Base-by-base conservation (phyloP, 108 stramenopile genomes). In the Fragilariopsis cylindrus region DNA sequence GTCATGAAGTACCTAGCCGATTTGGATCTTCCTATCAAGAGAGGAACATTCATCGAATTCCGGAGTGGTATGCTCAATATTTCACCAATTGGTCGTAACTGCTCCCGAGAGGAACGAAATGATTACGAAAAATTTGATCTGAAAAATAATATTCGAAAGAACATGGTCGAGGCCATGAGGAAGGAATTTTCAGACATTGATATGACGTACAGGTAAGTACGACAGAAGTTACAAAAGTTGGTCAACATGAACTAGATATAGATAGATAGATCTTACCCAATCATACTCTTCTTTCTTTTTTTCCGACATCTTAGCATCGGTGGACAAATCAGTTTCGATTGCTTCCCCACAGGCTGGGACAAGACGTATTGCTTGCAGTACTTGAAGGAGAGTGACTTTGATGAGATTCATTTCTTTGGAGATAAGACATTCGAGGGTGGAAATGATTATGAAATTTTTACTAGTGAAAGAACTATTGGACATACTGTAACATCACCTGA, bases 351-450 rank as follows among this genome's bases (percentile, higher is more conserved):
- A 58, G 98, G 99, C 4, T 99, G 99, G 99, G 98, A 99, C 85
- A 99, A 99, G 92, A 99, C 99, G 1, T 99, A 97, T 85, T 98
- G 97, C 84, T 87, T 99, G 60, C 79, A 84, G 50, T 97, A 83
- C 83, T 60, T 97, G 64, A 63, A 83, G 16, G 86, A 69, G 18
- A 83, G 53, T 19, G 97, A 97, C 74, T 99, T 91, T 85, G 98
- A 99, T 74, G 97, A 98, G 82, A 88, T 99, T 71, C 98, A 99
- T 79, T 99, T 99, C 80, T 99, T 99, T 75, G 99, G 99, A 7
- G 99, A 99, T 91, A 99, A 99, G 81, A 99, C 98, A 13, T 98
- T 97, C 66, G 86, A 97, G 76, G 99, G 99, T 21, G 99, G 99
- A 40, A 99, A 99, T 72, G 99, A 99, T 81, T 97, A 85, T 82